These are phyloP conservation scores for Diaporthe humulicola DNA, from an alignment of 2,329 filamentous ascomycete species.

Conservation along the genomic window DNA sequence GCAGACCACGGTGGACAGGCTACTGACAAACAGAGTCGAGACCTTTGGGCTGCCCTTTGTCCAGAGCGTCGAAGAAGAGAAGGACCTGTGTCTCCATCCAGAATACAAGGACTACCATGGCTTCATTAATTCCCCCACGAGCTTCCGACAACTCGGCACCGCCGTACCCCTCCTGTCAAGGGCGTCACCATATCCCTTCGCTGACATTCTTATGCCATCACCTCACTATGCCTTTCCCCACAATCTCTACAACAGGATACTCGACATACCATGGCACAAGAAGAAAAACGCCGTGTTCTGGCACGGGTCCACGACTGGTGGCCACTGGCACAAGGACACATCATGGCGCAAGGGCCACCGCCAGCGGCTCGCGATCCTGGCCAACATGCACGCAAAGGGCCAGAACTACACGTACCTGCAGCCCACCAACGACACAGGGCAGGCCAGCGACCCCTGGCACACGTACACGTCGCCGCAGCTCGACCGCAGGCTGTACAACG, in stretches of 20 bases:
- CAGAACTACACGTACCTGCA: constrained; percentile 20
- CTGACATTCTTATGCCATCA: constrained; percentile 35
- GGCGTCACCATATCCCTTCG: constrained; percentile 35
- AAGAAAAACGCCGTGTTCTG: constrained; percentile 39
- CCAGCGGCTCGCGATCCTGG: constrained; percentile 35
- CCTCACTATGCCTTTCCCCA: constrained; percentile 35
- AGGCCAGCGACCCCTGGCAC: constrained; percentile 3
- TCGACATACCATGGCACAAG: constrained; percentile 31
- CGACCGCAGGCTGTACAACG: constrained; percentile 37
- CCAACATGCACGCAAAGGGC: not conserved
- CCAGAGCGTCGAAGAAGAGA: constrained; percentile 43
- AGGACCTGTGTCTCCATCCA: constrained; percentile 59
- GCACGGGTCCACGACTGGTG: constrained; percentile 38
- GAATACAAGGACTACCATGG: constrained; percentile 60
- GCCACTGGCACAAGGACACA: constrained; percentile 30
- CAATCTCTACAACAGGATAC: constrained; percentile 29
- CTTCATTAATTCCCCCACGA: constrained; percentile 57
- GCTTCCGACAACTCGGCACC: constrained; percentile 47
- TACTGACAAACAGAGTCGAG: constrained; percentile 30
- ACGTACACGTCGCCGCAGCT: not conserved
- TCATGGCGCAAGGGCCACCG: constrained; percentile 33
- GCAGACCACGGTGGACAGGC: constrained; percentile 2
- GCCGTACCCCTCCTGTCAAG: constrained; percentile 24
- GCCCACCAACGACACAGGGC: not conserved
- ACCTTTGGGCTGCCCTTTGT: constrained; percentile 54